Evolutionary conservation across 2,329 filamentous ascomycete genomes (phyloP).

Genomic region (Aspergillus niger): DNA sequence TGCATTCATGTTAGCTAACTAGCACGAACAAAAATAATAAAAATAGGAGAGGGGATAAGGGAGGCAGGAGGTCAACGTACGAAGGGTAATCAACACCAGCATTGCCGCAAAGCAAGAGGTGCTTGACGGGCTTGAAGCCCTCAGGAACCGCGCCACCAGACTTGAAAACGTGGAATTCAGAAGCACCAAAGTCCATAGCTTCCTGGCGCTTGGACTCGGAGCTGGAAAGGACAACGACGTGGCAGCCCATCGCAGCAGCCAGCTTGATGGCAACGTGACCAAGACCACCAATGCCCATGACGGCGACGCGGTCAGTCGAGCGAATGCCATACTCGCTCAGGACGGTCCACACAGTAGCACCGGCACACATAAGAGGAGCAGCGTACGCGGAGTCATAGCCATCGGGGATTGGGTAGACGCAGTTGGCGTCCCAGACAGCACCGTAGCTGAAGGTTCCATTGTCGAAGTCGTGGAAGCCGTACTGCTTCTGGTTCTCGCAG

Average conservation of each 20-base stretch:
- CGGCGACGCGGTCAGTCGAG: conserved; percentile 14
- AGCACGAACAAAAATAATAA: neutral
- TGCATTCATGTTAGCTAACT: neutral
- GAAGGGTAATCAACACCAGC: conserved; percentile 16
- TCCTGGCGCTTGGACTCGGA: conserved; percentile 24
- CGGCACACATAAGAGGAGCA: conserved; percentile 18
- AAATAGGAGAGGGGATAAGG: no score
- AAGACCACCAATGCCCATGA: conserved; percentile 16
- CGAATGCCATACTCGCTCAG: conserved; percentile 14
- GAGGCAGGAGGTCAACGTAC: conserved; percentile 7
- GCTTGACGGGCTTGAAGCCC: conserved; percentile 19
- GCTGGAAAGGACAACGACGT: conserved; percentile 39
- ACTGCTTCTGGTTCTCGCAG: conserved; percentile 28
- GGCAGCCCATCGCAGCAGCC: conserved; percentile 66
- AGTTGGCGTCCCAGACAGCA: conserved; percentile 32
- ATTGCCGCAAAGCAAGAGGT: conserved; percentile 21
- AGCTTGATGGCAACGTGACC: conserved; percentile 49
- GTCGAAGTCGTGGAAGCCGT: conserved; percentile 32
- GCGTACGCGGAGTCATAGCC: conserved; percentile 6
- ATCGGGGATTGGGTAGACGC: conserved; percentile 6
- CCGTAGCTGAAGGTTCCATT: conserved; percentile 33
- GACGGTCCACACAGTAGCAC: conserved; percentile 12
- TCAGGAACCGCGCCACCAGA: conserved; percentile 1
- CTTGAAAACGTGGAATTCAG: conserved; percentile 55
- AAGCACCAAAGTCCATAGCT: conserved; percentile 56